These are phyloP conservation scores for Gautieria morchelliformis DNA, from an alignment of 768 basidiomycete species.

Conservation along the genomic window DNA sequence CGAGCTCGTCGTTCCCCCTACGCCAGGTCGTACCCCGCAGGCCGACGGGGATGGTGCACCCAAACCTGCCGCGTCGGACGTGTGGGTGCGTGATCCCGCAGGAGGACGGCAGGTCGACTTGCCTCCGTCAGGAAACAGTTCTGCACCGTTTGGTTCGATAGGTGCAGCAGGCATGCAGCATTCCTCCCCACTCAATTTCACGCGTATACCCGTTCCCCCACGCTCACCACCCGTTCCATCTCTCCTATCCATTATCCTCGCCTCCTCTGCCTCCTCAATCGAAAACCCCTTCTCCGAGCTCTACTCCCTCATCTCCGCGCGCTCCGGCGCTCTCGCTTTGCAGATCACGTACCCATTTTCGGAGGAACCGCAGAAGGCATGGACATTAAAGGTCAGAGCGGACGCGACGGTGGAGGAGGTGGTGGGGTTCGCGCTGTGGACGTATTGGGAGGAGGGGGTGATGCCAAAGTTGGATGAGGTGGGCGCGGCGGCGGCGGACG, in stretches of 20 bases:
- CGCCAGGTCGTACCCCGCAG: not conserved
- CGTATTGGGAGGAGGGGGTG: conserved; percentile 87
- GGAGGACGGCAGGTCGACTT: conserved; percentile 11
- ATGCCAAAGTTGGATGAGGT: conserved; percentile 67
- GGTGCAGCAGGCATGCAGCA: not conserved
- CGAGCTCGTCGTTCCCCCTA: conserved; percentile 43
- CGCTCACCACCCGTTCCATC: conserved; percentile 41
- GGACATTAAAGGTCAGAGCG: conserved; percentile 68
- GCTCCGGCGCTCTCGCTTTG: conserved; percentile 51
- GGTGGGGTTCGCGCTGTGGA: conserved; percentile 85
- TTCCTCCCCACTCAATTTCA: conserved; percentile 29
- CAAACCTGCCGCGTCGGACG: not conserved
- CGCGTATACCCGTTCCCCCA: conserved; percentile 30
- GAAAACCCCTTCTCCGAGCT: conserved; percentile 83
- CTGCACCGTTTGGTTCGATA: not conserved
- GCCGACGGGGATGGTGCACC: not conserved
- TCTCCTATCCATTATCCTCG: conserved; percentile 65
- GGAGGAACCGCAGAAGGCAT: conserved; percentile 44
- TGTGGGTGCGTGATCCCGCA: not conserved
- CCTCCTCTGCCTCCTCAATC: conserved; percentile 45
- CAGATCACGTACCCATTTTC: conserved; percentile 84
- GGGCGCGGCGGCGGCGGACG: conserved; percentile 37
- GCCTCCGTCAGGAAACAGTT: conserved; percentile 12
- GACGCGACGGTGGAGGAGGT: conserved; percentile 95
- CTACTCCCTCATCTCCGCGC: conserved; percentile 79